Conservation (phyloP, 139 green algal genomes). For the Coelastrella sp. region DNA sequence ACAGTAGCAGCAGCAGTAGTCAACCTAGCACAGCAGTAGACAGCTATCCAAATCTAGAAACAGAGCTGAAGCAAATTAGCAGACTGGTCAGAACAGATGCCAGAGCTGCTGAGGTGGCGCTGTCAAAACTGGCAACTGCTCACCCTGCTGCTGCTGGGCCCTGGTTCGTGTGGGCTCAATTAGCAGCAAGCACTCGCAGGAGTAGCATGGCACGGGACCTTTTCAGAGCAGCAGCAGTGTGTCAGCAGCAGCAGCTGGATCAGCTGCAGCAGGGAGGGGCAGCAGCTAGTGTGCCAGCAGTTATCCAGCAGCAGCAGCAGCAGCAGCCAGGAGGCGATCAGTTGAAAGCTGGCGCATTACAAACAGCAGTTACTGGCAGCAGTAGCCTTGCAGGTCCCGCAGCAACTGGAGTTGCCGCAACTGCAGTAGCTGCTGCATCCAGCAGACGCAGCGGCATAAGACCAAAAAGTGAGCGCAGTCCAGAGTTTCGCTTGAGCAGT, state of each 20-base stretch:
- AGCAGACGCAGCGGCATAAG: background rate
- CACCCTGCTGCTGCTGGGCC: conserved; percentile 25
- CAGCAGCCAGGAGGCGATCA: background rate
- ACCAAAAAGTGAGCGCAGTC: background rate
- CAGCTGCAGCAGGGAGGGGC: conserved; percentile 12
- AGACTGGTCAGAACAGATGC: background rate
- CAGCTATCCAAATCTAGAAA: conserved; percentile 45
- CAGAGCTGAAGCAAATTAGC: conserved; percentile 16
- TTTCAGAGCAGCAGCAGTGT: conserved; percentile 62
- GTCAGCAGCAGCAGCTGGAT: conserved; percentile 39
- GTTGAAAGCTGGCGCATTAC: background rate
- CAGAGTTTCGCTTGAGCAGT: background rate
- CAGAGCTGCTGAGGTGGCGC: background rate
- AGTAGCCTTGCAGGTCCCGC: background rate
- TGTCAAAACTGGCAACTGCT: conserved; percentile 24
- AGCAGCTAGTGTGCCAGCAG: conserved; percentile 21
- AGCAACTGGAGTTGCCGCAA: background rate
- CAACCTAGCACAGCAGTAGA: background rate
- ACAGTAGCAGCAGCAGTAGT: conserved; percentile 4
- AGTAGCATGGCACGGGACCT: conserved; percentile 55
- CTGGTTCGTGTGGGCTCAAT: conserved; percentile 73
- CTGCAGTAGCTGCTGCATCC: background rate
- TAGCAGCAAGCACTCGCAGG: conserved; percentile 48
- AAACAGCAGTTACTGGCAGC: background rate
- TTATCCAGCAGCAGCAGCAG: conserved; percentile 1